Evolutionary conservation across 345 rosid genomes (phyloP), one percentile per base, ranked within the genome.

Genomic region (Alliaria petiolata): DNA sequence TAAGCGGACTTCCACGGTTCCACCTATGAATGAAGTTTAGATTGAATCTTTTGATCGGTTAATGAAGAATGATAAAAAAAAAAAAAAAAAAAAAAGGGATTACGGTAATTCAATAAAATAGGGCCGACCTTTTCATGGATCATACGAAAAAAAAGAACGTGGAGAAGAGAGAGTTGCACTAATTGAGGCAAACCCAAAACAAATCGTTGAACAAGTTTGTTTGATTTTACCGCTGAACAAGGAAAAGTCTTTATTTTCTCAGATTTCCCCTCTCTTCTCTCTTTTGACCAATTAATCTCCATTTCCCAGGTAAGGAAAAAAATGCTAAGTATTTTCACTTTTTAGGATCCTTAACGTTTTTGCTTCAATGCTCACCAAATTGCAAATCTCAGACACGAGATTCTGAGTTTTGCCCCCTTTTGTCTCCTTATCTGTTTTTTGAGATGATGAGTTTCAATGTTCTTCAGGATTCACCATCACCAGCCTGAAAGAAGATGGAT

Each of bases 121-220:
- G 22, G 59, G 68, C 60, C 40, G 50, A n/a, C n/a, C n/a, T n/a
- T n/a, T n/a, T n/a, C n/a, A n/a, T n/a, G n/a, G n/a, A n/a, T n/a
- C n/a, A n/a, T n/a, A n/a, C n/a, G n/a, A n/a, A n/a, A 22, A 47
- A 22, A 26, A 25, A 25, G 1, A 58, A 15, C 8, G 52, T 50
- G 53, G 25, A 51, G 28, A 22, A 40, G 19, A 43, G 17, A 38
- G 25, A 71, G 71, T 22, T 39, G 1, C 62, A 51, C 73, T 59
- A 74, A 74, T 59, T 67, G 40, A 67, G 55, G 73, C 56, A 51
- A 74, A 59, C 12, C 43, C 12, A 36, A 15, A 61, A 67, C 61
- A 51, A 74, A 59, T 74, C 14, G 68, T 59, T 67, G 78, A 74
- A 74, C 55, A 59, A 60, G 77, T 65, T 66, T 74, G n/a, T 50